Evolutionary conservation across 352 stramenopile genomes (phyloP), one percentile per base, ranked within the genome.

Genomic region (Phytophthora fragariae): DNA sequence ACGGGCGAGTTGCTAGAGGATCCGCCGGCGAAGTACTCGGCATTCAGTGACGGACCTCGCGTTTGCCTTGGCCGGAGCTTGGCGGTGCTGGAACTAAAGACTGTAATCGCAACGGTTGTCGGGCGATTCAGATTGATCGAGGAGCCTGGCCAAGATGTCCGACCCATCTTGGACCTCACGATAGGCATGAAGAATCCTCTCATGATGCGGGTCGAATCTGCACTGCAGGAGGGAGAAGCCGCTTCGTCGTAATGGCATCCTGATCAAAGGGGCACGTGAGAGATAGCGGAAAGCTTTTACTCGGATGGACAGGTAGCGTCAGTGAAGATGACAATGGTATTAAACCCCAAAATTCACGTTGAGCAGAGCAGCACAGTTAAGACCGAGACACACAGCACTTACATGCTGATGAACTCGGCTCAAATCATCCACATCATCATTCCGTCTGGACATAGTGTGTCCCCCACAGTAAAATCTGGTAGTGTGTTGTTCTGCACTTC

Each of bases 351-450:
- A 54, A 54, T 19, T 49, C 15, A 49, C 41, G 41, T 21, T 19
- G 14, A 19, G 15, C 15, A 49, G 41, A 49, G 14, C 15, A 21
- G 14, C 15, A 19, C 14, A 49, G 11, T 19, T 14, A 14, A 44
- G 37, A 44, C 37, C 12, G 27, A 31, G 27, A 31, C 35, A 41
- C 35, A 41, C 35, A 12, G 37, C 17, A 21, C 41, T 21, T 49
- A 50, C 44, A 50, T 50, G 6, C 17, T 57, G 8, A 19, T 60
- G 7, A 61, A 1, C 4, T 58, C 14, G 19, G 29, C 61, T 84
- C 56, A 94, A 60, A 94, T 94, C 87, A 94, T 94, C 87, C 87
- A 94, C 85, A 94, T 93, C 84, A 93, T 94, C 87, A 94, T 93
- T 31, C 85, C 87, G 27, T 94, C 87, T 2, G 86, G 82, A 1